Conservation (phyloP, 345 rosid species). For the Syzygium aromaticum region DNA sequence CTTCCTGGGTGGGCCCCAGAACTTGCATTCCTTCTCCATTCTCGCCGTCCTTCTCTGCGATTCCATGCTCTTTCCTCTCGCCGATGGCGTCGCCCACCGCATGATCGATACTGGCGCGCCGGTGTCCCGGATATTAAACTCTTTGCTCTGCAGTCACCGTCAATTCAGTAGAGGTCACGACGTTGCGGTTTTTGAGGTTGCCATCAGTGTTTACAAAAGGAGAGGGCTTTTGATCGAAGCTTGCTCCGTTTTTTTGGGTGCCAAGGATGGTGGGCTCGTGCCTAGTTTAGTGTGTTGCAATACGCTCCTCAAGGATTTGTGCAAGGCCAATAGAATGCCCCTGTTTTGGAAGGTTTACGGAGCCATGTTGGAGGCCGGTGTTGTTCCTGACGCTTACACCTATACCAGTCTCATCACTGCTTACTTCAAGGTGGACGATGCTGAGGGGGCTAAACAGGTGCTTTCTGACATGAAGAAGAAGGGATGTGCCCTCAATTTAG, state of each 20-base stretch:
- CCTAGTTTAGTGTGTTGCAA: constrained; percentile 44
- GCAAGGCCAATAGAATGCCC: constrained; percentile 36
- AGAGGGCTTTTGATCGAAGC: constrained; percentile 41
- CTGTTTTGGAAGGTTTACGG: constrained; percentile 58
- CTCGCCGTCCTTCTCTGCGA: constrained; percentile 44
- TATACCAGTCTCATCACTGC: constrained; percentile 50
- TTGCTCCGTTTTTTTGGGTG: constrained; percentile 27
- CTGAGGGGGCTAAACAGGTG: constrained; percentile 24
- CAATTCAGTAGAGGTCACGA: constrained; percentile 14
- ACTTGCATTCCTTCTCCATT: constrained; percentile 41
- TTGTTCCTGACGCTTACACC: constrained; percentile 40
- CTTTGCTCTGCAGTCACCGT: constrained; percentile 30
- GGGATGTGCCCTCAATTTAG: constrained; percentile 31
- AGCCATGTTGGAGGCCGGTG: constrained; percentile 37
- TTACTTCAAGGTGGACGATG: constrained; percentile 46
- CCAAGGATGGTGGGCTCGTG: constrained; percentile 19
- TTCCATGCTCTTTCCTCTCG: constrained; percentile 28
- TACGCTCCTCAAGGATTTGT: constrained; percentile 44
- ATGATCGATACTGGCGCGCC: constrained; percentile 38
- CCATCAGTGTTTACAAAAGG: constrained; percentile 51
- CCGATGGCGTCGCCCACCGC: constrained; percentile 23
- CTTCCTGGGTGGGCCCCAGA: constrained; percentile 23
- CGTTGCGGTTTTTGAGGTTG: constrained; percentile 28
- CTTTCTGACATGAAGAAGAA: constrained; percentile 42
- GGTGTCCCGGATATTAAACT: constrained; percentile 33